Conservation (phyloP, 352 stramenopile species). For the Globisporangium abappressorium region DNA sequence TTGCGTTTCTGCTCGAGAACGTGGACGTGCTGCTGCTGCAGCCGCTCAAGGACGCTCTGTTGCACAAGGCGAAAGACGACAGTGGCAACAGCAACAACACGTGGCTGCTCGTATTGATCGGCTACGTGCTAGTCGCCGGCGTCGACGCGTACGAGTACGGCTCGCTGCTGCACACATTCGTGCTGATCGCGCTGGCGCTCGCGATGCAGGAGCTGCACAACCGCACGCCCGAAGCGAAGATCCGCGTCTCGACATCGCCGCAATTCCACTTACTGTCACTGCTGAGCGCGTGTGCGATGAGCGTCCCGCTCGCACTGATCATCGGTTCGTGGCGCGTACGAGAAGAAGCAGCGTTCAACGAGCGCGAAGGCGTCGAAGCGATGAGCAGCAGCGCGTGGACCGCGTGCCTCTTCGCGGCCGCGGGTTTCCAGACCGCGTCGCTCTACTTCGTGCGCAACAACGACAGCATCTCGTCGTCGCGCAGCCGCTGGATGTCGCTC, state of each 20-base stretch:
- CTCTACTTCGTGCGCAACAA: slow-evolving; percentile 28
- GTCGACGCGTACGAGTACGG: slow-evolving; percentile 64
- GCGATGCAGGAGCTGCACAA: slow-evolving; percentile 28
- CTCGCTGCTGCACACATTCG: slow-evolving; percentile 48
- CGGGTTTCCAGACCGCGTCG: slow-evolving; percentile 15
- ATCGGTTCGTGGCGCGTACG: slow-evolving; percentile 16
- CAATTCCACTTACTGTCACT: slow-evolving; percentile 44
- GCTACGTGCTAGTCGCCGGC: slow-evolving; percentile 58
- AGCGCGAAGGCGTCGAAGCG: slow-evolving; percentile 4
- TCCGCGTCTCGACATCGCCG: slow-evolving; percentile 24
- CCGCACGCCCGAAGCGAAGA: slow-evolving; percentile 22
- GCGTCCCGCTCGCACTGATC: slow-evolving; percentile 29
- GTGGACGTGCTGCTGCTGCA: slow-evolving; percentile 42
- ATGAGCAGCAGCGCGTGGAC: slow-evolving; percentile 9
- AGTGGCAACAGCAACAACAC: slow-evolving; percentile 9
- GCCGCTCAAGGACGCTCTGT: slow-evolving; percentile 31
- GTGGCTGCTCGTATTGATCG: slow-evolving; percentile 38
- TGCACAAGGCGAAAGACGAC: background rate
- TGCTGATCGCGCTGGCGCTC: slow-evolving; percentile 45
- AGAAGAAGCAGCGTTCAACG: slow-evolving; percentile 17
- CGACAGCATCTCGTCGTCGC: slow-evolving; percentile 24
- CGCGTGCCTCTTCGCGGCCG: slow-evolving; percentile 10
- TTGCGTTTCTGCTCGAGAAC: slow-evolving; percentile 67
- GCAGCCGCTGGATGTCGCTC: slow-evolving; percentile 28
- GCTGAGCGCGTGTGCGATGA: slow-evolving; percentile 26